A percentile compares a stretch with the other conserved stretches of the same genome.
These are phyloP conservation scores for Lentinula novae-zelandiae DNA, from an alignment of 1,284 basidiomycete species.

Conservation along the genomic window DNA sequence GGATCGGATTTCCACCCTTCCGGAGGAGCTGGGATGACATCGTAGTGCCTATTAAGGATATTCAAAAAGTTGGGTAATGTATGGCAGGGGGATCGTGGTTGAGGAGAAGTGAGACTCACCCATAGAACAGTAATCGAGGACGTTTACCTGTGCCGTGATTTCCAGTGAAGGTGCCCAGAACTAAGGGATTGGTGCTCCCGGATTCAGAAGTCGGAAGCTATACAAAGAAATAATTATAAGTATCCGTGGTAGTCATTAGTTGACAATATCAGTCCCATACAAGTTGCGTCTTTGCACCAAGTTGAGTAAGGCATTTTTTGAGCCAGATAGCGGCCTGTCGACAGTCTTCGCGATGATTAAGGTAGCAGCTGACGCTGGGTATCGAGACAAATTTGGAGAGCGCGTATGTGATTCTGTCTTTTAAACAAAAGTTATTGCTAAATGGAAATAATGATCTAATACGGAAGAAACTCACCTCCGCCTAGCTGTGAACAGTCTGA, in stretches of 20 bases:
- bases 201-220: conserved; percentile 65
- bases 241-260: background rate
- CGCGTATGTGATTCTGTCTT: conserved; percentile 67
- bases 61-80: conserved; percentile 9
- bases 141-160: conserved; percentile 51
- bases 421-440: background rate
- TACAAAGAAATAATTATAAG: background rate
- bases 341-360: conserved; percentile 80
- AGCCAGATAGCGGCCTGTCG: conserved; percentile 90
- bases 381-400: conserved; percentile 87
- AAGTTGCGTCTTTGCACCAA: conserved; percentile 77
- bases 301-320: conserved; percentile 79
- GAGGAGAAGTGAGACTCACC: conserved; percentile 23
- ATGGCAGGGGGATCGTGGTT: conserved; percentile 25
- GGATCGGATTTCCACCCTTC: conserved; percentile 85
- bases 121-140: conserved; percentile 84
- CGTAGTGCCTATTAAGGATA: conserved; percentile 64
- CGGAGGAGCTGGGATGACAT: conserved; percentile 79
- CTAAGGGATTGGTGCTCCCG: conserved; percentile 67
- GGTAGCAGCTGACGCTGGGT: conserved; percentile 76
- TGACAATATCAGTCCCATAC: conserved; percentile 37
- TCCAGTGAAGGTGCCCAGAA: conserved; percentile 82
- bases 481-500: conserved; percentile 1
- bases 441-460: background rate
- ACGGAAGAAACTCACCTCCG: background rate